Evolutionary conservation across 2,329 filamentous ascomycete species (phyloP), one percentile per base, ranked within the genome.

Genomic region (Emericellopsis atlantica): DNA sequence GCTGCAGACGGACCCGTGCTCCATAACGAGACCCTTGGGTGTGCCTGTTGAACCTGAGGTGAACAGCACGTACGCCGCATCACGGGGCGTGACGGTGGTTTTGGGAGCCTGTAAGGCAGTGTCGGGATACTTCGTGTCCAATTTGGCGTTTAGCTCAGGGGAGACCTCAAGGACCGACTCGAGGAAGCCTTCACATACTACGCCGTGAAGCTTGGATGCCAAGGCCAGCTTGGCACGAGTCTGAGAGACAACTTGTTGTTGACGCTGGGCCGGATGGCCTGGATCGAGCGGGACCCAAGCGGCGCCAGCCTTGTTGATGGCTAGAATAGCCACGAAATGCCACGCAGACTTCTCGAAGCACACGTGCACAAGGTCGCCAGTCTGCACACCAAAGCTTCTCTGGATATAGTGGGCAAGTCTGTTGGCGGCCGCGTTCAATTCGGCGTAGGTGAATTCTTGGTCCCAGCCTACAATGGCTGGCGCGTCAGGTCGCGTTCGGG

Each of bases 341-440:
- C 42, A 43, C 16, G 18, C 24, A 7, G 38, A 39, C 32, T 43
- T 43, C 21, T 43, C 38, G 31, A 43, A 43, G 46, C 65, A 69
- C 12, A 70, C 54, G 2, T 67, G 66, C 11, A 72, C 61, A 6
- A 58, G 59, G 33, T 53, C 56, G 15, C 64, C 67, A 7, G 55
- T 39, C 2, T 43, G 48, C 29, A 65, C 54, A 11, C 65, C 66
- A 6, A 51, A 50, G 6, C 48, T 45, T 11, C 54, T 45, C 10
- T 26, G 6, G 5, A 43, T 29, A 6, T 34, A n/a, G 2, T 16
- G 11, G 10, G 37, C 36, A 4, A 39, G 31, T 15, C 24, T 11
- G 7, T 15, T 36, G 8, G 41, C 11, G 7, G 14, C 10, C 3
- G 18, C 11, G 36, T 43, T 32, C 4, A 43, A 32, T 21, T 34